Percentiles rank a stretch among this genome's conserved stretches.
phyloP scores from a whole-genome alignment of 1,284 basidiomycete species.

The Melampsora medusae region DNA sequence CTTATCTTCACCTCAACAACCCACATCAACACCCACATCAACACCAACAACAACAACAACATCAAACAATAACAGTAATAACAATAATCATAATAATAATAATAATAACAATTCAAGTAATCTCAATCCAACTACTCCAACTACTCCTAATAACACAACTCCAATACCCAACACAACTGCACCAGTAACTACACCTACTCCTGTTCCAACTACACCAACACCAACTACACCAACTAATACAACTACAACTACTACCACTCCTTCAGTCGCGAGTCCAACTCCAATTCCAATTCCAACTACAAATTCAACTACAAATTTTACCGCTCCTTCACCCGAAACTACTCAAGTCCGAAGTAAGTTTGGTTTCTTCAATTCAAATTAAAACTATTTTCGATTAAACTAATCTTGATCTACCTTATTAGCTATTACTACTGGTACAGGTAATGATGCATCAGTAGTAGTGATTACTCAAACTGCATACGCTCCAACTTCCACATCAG shows the following conservation, averaged over 20 bases:
- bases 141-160: neutral
- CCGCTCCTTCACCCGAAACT: neutral
- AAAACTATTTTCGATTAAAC: neutral
- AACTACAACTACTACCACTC: neutral
- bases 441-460: slow-evolving; percentile 19
- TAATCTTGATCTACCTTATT: neutral
- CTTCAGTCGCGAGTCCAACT: slow-evolving; percentile 7
- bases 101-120: too few species aligned
- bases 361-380: neutral
- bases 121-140: too few species aligned
- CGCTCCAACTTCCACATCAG: neutral
- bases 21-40: too few species aligned
- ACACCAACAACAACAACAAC: too few species aligned
- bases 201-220: slow-evolving; percentile 5
- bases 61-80: too few species aligned
- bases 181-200: neutral
- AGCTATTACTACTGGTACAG: slow-evolving; percentile 33
- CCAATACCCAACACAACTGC: neutral
- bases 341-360: slow-evolving; percentile 16
- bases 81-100: too few species aligned
- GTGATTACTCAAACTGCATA: slow-evolving; percentile 34
- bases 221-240: neutral
- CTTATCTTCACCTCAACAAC: too few species aligned
- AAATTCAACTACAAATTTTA: neutral
- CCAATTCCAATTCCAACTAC: neutral